Conservation (phyloP, 2,329 filamentous ascomycete genomes). For the Paraphaeosphaeria minitans region DNA sequence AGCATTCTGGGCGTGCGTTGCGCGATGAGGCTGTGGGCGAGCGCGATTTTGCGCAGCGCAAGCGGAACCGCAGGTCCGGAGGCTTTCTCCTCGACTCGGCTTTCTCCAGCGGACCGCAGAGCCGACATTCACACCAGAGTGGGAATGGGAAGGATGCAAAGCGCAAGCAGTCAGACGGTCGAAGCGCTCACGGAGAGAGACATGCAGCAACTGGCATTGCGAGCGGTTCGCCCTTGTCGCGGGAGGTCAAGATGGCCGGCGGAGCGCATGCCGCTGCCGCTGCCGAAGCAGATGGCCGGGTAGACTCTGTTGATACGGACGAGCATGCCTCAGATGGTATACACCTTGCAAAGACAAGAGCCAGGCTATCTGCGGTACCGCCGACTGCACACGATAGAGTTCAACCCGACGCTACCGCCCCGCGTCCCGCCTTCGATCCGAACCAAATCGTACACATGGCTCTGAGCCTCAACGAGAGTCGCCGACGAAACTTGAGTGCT, state of each 20-base stretch:
- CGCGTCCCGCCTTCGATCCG: slow-evolving; percentile 72
- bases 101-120: slow-evolving; percentile 36
- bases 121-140: slow-evolving; percentile 32
- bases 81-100: slow-evolving; percentile 55
- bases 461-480: slow-evolving; percentile 82
- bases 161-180: slow-evolving; percentile 44
- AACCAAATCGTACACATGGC: slow-evolving; percentile 93
- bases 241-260: slow-evolving; percentile 21
- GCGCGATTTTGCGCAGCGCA: slow-evolving; percentile 39
- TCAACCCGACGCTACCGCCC: slow-evolving; percentile 15
- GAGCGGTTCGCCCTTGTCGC: slow-evolving; percentile 27
- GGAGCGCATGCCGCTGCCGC: slow-evolving; percentile 10
- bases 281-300: slow-evolving; percentile 8
- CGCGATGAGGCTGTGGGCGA: slow-evolving; percentile 32
- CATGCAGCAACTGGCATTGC: slow-evolving; percentile 17
- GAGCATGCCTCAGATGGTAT: slow-evolving; percentile 17
- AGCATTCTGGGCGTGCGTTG: slow-evolving; percentile 22
- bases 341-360: slow-evolving; percentile 29
- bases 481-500: slow-evolving; percentile 65
- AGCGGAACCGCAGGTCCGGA: slow-evolving; percentile 42
- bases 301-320: slow-evolving; percentile 13
- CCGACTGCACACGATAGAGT: slow-evolving; percentile 16
- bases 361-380: slow-evolving; percentile 13
- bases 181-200: slow-evolving; percentile 43
- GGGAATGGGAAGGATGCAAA: slow-evolving; percentile 38